Evolutionary conservation across 2,329 filamentous ascomycete genomes (phyloP), one percentile per base, ranked within the genome.

Genomic region (Onygena corvina): DNA sequence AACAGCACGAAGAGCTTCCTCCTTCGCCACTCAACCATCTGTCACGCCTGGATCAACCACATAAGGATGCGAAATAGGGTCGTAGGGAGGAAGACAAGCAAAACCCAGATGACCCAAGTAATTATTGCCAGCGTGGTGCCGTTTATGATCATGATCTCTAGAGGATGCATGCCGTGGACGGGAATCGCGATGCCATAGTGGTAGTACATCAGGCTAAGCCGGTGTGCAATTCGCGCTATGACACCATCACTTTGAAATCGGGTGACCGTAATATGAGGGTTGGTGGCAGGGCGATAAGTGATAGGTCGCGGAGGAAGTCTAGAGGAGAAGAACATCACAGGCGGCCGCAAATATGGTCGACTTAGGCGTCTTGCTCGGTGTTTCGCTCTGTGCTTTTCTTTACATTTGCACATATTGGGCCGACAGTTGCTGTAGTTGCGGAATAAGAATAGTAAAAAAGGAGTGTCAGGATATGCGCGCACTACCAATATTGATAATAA

Each of bases 171-270:
- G 25, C 38, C 38, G 38, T 42, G 38, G 12, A 42, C 38, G 2
- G 38, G 38, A 14, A 42, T 42, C 38, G 38, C 38, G 6, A 42
- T 16, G 25, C 38, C 38, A 42, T 42, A 42, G 21, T 42, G 38
- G n/a, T 42, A 42, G 38, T 42, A 42, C 38, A 25, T 42, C 38
- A 21, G 21, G n/a, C 38, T 21, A 29, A 42, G 4, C 2, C 38
- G 38, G 21, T 40, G 5, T 25, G 8, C 4, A 6, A 12, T 42
- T 14, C 21, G 16, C 38, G 12, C 9, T 42, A 14, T 16, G 9
- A 2, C 6, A 3, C 33, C 33, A 3, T 12, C 5, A 12, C 6
- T 21, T 6, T 11, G 21, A 12, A 5, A 2, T 11, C 21, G 2
- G 4, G 21, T 14, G 8, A 4, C 21, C 27, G 11, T 11, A 31